Evolutionary conservation across 768 basidiomycete species (phyloP), one percentile per base, ranked within the genome.

Genomic region (Xerocomellus intermedius): DNA sequence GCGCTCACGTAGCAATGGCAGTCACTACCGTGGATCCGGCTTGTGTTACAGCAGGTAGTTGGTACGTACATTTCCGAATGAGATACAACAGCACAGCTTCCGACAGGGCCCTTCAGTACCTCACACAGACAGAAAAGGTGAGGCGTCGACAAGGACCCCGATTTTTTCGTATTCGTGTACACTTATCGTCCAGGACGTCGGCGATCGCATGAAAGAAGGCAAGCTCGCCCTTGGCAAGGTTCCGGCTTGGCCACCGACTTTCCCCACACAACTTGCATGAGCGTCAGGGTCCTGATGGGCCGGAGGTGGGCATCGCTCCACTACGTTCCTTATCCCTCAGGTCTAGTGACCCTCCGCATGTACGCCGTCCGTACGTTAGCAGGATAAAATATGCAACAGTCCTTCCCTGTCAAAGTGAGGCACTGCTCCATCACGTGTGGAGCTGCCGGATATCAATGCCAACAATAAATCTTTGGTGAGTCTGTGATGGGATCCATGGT

Each of bases 281-380:
- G 42, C 21, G 21, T 44, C 44, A 55, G 56, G 47, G 42, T 55
- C 42, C 45, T 12, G 5, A 21, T 48, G 38, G 21, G 8, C 43
- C 28, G 49, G 32, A 36, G 28, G 24, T 37, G 32, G 33, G 19
- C 41, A 38, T 48, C 21, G 43, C 36, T 56, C 48, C 50, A 48
- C 47, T 12, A n/a, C 24, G 49, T 52, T 42, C 52, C 51, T 56
- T 48, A 42, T 19, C 19, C 41, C 51, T 51, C 41, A 38, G 42
- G 21, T 32, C 32, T 9, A 24, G 21, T 53, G 48, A 50, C 48
- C 21, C 2, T 24, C 45, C 39, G 21, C 43, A 42, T 17, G 45
- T 32, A 51, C 32, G 55, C 46, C 60, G 44, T 51, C 43, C 30
- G 32, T 68, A 68, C 58, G 58, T 68, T 50, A 53, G 41, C 54